A percentile compares a stretch with the other conserved stretches of the same genome.
These are phyloP conservation scores for Stephania japonica DNA, from an alignment of 164 flowering plant species.

Conservation along the genomic window DNA sequence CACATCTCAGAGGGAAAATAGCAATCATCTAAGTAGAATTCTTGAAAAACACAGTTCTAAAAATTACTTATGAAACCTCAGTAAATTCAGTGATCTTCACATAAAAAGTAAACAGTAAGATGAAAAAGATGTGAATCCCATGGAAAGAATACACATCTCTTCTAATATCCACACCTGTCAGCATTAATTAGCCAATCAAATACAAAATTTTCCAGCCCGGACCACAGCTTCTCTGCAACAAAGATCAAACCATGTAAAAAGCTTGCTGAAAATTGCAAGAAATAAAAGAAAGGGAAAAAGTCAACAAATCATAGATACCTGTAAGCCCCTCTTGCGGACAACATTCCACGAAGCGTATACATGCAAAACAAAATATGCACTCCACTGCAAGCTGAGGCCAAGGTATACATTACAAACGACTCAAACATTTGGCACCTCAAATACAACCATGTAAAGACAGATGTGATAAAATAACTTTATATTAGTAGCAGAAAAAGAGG, in stretches of 20 bases:
- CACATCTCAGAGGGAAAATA: not conserved
- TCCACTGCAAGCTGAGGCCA: conserved; percentile 88
- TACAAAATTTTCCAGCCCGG: conserved; percentile 94
- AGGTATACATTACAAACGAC: conserved; percentile 6
- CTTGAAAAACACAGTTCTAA: not conserved
- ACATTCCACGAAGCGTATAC: conserved; percentile 97
- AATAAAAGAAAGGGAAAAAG: not conserved
- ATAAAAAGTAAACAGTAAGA: not conserved
- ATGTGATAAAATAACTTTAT: not conserved
- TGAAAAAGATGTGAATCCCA: not conserved
- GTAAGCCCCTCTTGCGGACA: conserved; percentile 98
- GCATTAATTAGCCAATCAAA: conserved; percentile 99
- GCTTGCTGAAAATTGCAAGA: conserved; percentile 1
- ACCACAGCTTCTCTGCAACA: conserved; percentile 90
- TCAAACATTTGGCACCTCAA: not conserved
- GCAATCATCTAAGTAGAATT: not conserved
- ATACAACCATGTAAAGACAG: not conserved
- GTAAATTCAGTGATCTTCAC: not conserved
- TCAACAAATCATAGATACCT: conserved; percentile 36
- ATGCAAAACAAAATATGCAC: conserved; percentile 99
- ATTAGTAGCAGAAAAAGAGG: not conserved
- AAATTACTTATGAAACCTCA: not conserved
- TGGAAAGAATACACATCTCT: conserved; percentile 1
- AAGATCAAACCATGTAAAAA: conserved; percentile 8
- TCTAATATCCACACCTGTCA: conserved; percentile 55